These are phyloP conservation scores for Talaromyces sp. DNA, from an alignment of 2,329 filamentous ascomycete species.

Conservation along the genomic window DNA sequence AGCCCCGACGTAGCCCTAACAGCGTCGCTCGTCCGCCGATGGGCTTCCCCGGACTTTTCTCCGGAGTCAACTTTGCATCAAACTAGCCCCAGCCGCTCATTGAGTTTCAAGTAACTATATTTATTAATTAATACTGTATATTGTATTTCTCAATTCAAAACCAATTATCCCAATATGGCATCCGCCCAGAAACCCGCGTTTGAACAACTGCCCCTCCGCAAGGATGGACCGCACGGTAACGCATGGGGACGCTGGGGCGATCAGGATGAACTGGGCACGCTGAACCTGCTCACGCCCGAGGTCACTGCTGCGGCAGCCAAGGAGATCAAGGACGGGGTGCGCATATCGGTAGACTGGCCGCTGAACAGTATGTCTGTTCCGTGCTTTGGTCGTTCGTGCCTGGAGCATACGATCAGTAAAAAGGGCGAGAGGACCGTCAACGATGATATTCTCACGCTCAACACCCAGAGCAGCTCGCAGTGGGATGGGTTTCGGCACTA, in stretches of 20 bases:
- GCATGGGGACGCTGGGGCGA: conserved; percentile 53
- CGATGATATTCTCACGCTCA: conserved; percentile 56
- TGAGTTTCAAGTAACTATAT: too few relatives aligned
- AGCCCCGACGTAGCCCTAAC: too few relatives aligned
- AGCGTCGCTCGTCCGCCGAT: too few relatives aligned
- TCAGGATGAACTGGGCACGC: conserved; percentile 48
- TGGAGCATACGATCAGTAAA: conserved; percentile 43
- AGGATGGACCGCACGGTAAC: conserved; percentile 44
- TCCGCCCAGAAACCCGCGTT: background rate
- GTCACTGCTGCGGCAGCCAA: conserved; percentile 37
- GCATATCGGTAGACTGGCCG: conserved; percentile 14
- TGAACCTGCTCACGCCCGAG: conserved; percentile 49
- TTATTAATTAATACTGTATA: too few relatives aligned
- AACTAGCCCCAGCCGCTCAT: too few relatives aligned
- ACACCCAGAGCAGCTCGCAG: conserved; percentile 54
- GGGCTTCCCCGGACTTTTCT: too few relatives aligned
- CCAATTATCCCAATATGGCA: too few relatives aligned
- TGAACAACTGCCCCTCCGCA: background rate
- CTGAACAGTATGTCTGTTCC: background rate
- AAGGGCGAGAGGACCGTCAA: conserved; percentile 51
- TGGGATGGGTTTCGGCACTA: conserved; percentile 40
- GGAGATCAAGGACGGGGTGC: conserved; percentile 35
- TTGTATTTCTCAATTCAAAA: too few relatives aligned
- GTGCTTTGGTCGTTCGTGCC: background rate
- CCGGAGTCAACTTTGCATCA: too few relatives aligned